Percentiles rank a stretch among this genome's conserved stretches.
These are phyloP conservation scores for Antrodiella citrinella DNA, from an alignment of 768 basidiomycete species.

Conservation along the genomic window DNA sequence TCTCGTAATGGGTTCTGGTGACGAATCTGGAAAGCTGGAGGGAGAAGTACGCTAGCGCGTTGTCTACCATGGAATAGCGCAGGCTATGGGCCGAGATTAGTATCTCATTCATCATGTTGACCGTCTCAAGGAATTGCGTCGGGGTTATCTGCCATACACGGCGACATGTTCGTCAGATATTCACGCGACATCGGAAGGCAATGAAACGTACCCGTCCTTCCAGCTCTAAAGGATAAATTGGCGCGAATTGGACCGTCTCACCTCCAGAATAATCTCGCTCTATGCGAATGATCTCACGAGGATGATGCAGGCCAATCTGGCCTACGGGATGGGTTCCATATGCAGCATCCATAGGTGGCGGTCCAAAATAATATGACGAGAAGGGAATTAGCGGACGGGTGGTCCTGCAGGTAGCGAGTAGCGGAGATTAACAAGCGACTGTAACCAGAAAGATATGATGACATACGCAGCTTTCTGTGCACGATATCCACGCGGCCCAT, in stretches of 20 bases:
- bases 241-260: constrained; percentile 84
- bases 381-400: constrained; percentile 51
- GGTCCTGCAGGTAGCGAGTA: constrained; percentile 7
- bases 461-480: constrained; percentile 3
- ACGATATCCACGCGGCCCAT: not conserved
- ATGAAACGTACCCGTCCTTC: constrained; percentile 72
- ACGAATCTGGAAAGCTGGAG: constrained; percentile 75
- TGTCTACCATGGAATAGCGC: constrained; percentile 65
- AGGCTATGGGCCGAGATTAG: constrained; percentile 84
- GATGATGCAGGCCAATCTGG: constrained; percentile 81
- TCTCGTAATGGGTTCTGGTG: constrained; percentile 69
- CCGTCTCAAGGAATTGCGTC: constrained; percentile 81
- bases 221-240: constrained; percentile 84
- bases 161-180: not conserved
- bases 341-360: constrained; percentile 67
- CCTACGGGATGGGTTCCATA: constrained; percentile 79
- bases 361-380: constrained; percentile 80
- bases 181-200: not conserved
- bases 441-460: not conserved
- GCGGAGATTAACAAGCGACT: not conserved
- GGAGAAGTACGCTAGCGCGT: constrained; percentile 67
- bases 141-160: constrained; percentile 63
- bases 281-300: constrained; percentile 84
- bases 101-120: constrained; percentile 84
- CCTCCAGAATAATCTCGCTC: constrained; percentile 91